Evolutionary conservation across 306 rosid species (phyloP), one percentile per base, ranked within the genome.

Genomic region (Pachyrhizus erosus): DNA sequence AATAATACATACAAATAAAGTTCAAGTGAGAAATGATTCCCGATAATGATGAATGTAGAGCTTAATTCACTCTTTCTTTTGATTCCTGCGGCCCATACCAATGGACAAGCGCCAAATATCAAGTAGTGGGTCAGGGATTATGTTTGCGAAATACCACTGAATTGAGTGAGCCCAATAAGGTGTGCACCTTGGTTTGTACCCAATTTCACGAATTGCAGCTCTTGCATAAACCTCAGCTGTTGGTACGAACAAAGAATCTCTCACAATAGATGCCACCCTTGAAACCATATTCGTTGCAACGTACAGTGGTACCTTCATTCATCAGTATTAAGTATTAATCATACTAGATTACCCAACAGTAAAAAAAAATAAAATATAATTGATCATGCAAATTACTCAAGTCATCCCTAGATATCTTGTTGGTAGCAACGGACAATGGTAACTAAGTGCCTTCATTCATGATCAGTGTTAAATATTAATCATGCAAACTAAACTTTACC

Each of bases 121-220:
- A 5, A 94, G 92, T 1, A 82, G 34, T 24, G 86, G 34, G 26
- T 85, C 80, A 0, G 97, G 94, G 48, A 85, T 43, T 8, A 85
- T 79, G 43, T 77, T 2, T 1, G 90, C 88, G 0, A 92, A 81
- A 75, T 0, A 70, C 90, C 97, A 89, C 17, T 89, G 94, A 15
- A 94, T 29, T 0, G 89, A 85, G 91, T 94, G 97, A 73, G 93
- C 49, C 96, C 98, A 94, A 45, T 85, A 91, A 20, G 97, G 98
- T 2, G 89, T 87, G 80, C 91, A 94, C 18, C 40, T 84, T 21
- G 79, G 39, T 73, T 87, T 88, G 3, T 82, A 73, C 0, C 98
- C 98, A 45, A 94, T 92, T 15, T 68, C 65, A 10, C 76, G 31
- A 1, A 90, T 55, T 11, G 90, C 92, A 0, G 93, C 92, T 70